These are phyloP conservation scores for Juglanconis sp. DNA, from an alignment of 2,329 filamentous ascomycete species.

Conservation along the genomic window DNA sequence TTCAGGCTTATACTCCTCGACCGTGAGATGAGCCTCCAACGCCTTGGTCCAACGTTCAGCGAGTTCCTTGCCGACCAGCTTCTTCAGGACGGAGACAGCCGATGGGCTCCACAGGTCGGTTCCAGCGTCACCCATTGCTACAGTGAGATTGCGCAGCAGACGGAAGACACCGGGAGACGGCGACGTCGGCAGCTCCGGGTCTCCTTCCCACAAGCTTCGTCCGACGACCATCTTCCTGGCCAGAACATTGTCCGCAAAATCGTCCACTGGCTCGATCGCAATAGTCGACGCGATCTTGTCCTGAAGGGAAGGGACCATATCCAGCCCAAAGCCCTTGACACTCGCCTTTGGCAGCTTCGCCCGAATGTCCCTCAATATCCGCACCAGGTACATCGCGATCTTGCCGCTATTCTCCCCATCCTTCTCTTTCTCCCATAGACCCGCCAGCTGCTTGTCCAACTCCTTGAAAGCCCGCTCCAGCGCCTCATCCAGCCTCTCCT, in stretches of 20 bases:
- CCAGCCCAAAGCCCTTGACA: slow-evolving; percentile 55
- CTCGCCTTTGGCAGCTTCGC: slow-evolving; percentile 55
- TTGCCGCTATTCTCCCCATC: slow-evolving; percentile 46
- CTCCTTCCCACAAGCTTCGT: slow-evolving; percentile 75
- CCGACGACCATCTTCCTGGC: slow-evolving; percentile 52
- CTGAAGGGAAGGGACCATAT: slow-evolving; percentile 64
- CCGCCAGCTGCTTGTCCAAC: slow-evolving; percentile 53
- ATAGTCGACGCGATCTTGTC: slow-evolving; percentile 54
- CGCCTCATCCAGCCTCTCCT: slow-evolving; percentile 30
- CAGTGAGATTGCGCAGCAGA: slow-evolving; percentile 63
- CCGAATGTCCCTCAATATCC: slow-evolving; percentile 72
- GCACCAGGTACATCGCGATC: slow-evolving; percentile 65
- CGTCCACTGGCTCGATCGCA: slow-evolving; percentile 44
- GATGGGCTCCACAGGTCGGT: slow-evolving; percentile 77
- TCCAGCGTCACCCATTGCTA: slow-evolving; percentile 67
- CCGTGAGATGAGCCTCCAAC: slow-evolving; percentile 31
- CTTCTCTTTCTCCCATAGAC: slow-evolving; percentile 46
- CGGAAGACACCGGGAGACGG: slow-evolving; percentile 73
- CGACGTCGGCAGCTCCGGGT: slow-evolving; percentile 70
- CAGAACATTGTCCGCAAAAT: slow-evolving; percentile 41
- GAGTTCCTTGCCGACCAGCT: slow-evolving; percentile 49
- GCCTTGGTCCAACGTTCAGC: slow-evolving; percentile 44
- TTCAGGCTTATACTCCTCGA: slow-evolving; percentile 20
- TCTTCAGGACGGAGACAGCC: slow-evolving; percentile 63
- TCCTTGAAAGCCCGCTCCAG: slow-evolving; percentile 34